These are phyloP conservation scores for Boletus huronensis DNA, from an alignment of 768 basidiomycete genomes.

Conservation along the genomic window DNA sequence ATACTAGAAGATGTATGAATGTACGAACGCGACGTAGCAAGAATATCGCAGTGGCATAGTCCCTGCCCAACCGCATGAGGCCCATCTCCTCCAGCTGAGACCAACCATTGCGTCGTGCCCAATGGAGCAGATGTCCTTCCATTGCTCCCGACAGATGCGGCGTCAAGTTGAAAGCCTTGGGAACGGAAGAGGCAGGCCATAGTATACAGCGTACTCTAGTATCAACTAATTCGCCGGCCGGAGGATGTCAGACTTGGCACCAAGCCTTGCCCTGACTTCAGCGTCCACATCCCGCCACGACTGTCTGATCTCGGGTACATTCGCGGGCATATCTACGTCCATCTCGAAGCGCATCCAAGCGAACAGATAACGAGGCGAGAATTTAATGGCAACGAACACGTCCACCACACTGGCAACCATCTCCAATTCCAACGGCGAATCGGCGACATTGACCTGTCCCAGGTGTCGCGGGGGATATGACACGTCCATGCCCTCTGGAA, in stretches of 20 bases:
- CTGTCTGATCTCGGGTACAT: not conserved
- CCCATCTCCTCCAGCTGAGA: too few species aligned
- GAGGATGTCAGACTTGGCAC: too few species aligned
- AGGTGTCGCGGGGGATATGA: not conserved
- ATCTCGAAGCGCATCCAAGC: not conserved
- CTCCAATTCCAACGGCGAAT: not conserved
- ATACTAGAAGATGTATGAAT: not conserved
- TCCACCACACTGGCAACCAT: not conserved
- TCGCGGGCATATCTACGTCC: not conserved
- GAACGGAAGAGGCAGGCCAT: too few species aligned
- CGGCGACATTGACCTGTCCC: not conserved
- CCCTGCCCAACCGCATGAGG: too few species aligned
- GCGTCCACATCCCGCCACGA: not conserved
- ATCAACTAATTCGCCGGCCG: too few species aligned
- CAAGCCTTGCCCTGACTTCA: not conserved
- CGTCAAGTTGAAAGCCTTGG: too few species aligned
- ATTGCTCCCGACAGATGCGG: too few species aligned
- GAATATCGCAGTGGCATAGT: not conserved
- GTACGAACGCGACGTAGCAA: not conserved
- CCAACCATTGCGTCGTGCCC: too few species aligned
- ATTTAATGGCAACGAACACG: not conserved
- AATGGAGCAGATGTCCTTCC: too few species aligned
- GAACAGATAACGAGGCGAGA: not conserved
- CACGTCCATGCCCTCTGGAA: constrained; percentile 4
- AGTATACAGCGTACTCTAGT: too few species aligned